Percentiles rank a stretch among this genome's conserved stretches.
Evolutionary conservation across 345 rosid genomes (phyloP).

Genomic region (Melaleuca quinquenervia): DNA sequence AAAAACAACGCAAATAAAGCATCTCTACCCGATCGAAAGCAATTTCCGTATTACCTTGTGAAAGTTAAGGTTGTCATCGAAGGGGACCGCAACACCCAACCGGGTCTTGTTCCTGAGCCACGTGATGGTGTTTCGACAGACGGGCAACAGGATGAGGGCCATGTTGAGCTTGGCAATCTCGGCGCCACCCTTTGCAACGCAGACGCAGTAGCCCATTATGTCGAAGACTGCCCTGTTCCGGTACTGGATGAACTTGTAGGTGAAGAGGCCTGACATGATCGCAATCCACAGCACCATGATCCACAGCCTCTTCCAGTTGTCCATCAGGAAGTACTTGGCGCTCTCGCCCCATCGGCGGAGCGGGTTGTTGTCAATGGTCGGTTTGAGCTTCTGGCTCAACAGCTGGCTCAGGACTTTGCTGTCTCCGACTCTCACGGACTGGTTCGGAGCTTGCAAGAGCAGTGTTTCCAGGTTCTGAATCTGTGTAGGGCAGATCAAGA

Average conservation of each 20-base stretch:
- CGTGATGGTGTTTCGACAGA: slow-evolving; percentile 80
- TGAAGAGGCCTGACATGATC: slow-evolving; percentile 44
- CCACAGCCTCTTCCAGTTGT: slow-evolving; percentile 85
- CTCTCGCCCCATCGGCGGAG: slow-evolving; percentile 24
- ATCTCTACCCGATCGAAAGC: neutral
- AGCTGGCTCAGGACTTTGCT: slow-evolving; percentile 65
- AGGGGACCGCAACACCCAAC: slow-evolving; percentile 58
- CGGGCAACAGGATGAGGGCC: slow-evolving; percentile 74
- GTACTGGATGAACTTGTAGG: slow-evolving; percentile 67
- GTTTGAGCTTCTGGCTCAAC: slow-evolving; percentile 73
- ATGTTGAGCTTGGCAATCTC: slow-evolving; percentile 84
- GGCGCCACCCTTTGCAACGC: slow-evolving; percentile 80
- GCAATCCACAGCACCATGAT: slow-evolving; percentile 66
- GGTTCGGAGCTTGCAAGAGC: slow-evolving; percentile 67
- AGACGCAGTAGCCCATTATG: slow-evolving; percentile 87
- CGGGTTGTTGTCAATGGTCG: slow-evolving; percentile 53
- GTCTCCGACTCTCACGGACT: slow-evolving; percentile 56
- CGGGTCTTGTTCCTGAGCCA: slow-evolving; percentile 89
- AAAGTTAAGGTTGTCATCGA: slow-evolving; percentile 80
- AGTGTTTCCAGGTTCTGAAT: slow-evolving; percentile 58
- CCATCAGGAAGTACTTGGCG: slow-evolving; percentile 53
- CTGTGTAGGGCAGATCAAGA: slow-evolving; percentile 10
- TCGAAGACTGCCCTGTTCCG: slow-evolving; percentile 30
- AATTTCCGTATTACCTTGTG: slow-evolving; percentile 24
- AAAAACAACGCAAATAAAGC: neutral